Evolutionary conservation across 108 stramenopile genomes (phyloP), one percentile per base, ranked within the genome.

Genomic region (Cyclotella atomus): DNA sequence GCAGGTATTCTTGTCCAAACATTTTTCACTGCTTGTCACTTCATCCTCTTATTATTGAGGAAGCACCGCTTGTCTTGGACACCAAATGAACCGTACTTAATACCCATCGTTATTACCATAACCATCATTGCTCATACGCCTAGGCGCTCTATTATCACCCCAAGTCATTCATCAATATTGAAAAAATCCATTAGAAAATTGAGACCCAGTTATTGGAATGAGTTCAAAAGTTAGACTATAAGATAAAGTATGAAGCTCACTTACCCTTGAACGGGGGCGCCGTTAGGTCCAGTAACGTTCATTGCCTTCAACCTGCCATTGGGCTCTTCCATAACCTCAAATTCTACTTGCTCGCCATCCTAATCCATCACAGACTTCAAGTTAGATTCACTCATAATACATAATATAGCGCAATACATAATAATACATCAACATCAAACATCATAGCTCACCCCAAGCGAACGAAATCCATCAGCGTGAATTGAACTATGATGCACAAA

Each of bases 271-370:
- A 84, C 83, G 64, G 67, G 68, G 7, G 50, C 64, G 12, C 86
- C 86, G 46, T 84, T 71, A n/a, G 86, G 86, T 24, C 86, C 86
- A 27, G 86, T 84, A 23, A 87, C 86, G 35, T 77, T 72, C 20
- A 73, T 46, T 1, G 86, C 86, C 68, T 67, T 81, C 17, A 32
- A 49, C 59, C 78, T 77, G 33, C 88, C 87, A 43, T 74, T 82
- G 36, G 66, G 65, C 43, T 87, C 83, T 43, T 62, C 35, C 50
- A 82, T 41, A 4, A 89, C 73, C 45, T 85, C 71, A 56, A 84
- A 91, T 59, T 91, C 90, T 4, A 88, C 88, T 5, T 46, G 3
- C 41, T 88, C 88, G 24, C 83, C 83, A 44, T 85, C 84, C 80
- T 68, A n/a, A n/a, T n/a, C n/a, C n/a, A n/a, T n/a, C n/a, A n/a